Evolutionary conservation across 768 basidiomycete genomes (phyloP).

Genomic region (Trametes elegans): DNA sequence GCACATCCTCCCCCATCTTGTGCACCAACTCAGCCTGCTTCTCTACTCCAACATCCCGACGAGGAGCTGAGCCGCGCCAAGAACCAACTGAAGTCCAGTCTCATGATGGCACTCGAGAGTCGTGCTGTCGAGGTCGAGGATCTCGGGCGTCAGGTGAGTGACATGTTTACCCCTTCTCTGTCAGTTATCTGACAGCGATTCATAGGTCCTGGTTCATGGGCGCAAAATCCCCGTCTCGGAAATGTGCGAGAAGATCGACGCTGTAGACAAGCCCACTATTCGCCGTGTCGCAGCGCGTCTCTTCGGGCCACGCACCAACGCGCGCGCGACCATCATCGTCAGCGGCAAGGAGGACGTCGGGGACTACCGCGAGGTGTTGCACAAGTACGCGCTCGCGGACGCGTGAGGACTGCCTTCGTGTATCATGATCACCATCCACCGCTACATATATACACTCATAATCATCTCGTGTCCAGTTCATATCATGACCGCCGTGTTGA

Average conservation of each 20-base stretch:
- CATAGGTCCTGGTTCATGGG: conserved; percentile 78
- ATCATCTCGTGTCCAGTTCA: too few relatives aligned
- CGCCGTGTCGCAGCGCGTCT: conserved; percentile 73
- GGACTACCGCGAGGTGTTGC: conserved; percentile 59
- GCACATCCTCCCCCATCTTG: conserved; percentile 79
- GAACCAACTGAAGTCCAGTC: conserved; percentile 89
- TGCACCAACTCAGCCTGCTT: conserved; percentile 83
- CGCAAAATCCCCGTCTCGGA: conserved; percentile 85
- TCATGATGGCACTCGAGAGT: conserved; percentile 95
- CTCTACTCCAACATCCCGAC: conserved; percentile 66
- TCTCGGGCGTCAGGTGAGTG: conserved; percentile 81
- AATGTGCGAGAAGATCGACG: conserved; percentile 86
- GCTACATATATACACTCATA: too few relatives aligned
- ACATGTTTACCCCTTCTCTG: not conserved
- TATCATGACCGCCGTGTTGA: too few relatives aligned
- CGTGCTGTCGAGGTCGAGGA: conserved; percentile 84
- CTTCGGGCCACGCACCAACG: conserved; percentile 61
- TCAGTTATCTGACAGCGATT: conserved; percentile 3
- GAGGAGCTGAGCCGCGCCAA: conserved; percentile 83
- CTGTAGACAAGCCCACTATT: conserved; percentile 66
- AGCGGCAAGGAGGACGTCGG: conserved; percentile 83
- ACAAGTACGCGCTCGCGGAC: conserved; percentile 64
- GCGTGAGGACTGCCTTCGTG: not conserved
- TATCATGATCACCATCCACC: not conserved
- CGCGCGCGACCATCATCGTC: conserved; percentile 74